Percentiles rank a stretch among this genome's conserved stretches.
phyloP scores from a whole-genome alignment of 345 rosid species.

The Microcos paniculata region DNA sequence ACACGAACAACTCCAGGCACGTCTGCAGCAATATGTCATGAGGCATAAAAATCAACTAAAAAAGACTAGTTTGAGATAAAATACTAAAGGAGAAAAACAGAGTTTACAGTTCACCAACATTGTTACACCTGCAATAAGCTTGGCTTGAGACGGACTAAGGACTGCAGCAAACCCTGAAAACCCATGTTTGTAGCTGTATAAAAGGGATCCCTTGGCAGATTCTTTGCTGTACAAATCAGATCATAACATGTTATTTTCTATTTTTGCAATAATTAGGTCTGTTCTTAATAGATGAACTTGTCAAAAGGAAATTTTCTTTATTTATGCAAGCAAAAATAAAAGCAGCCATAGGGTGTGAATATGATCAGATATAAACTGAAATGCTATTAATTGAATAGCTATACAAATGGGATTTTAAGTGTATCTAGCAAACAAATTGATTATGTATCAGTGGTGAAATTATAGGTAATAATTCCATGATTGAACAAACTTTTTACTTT shows the following conservation, averaged over 20 bases:
- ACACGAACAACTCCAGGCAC: constrained; percentile 45
- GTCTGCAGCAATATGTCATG: constrained; percentile 26
- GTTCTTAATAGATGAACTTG: not conserved
- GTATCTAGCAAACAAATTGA: not conserved
- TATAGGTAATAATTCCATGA: not conserved
- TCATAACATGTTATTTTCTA: constrained; percentile 5
- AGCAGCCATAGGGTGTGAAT: not conserved
- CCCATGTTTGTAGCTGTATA: constrained; percentile 65
- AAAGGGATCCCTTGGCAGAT: constrained; percentile 45
- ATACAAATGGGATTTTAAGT: not conserved
- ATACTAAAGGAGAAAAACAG: constrained; percentile 12
- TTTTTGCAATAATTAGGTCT: not conserved
- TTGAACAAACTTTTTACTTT: not conserved
- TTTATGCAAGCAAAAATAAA: not conserved
- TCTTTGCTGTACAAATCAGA: constrained; percentile 41
- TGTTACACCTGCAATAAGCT: constrained; percentile 51
- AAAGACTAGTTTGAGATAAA: not conserved
- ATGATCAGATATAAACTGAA: not conserved
- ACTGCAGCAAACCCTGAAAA: constrained; percentile 60
- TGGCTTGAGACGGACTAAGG: constrained; percentile 44
- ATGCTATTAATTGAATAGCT: not conserved
- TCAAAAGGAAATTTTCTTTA: not conserved
- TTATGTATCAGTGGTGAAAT: not conserved
- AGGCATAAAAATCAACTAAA: constrained; percentile 5
- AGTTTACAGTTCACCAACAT: constrained; percentile 38